phyloP scores from a whole-genome alignment of 2,329 filamentous ascomycete genomes.

The Bipolaris bicolor region DNA sequence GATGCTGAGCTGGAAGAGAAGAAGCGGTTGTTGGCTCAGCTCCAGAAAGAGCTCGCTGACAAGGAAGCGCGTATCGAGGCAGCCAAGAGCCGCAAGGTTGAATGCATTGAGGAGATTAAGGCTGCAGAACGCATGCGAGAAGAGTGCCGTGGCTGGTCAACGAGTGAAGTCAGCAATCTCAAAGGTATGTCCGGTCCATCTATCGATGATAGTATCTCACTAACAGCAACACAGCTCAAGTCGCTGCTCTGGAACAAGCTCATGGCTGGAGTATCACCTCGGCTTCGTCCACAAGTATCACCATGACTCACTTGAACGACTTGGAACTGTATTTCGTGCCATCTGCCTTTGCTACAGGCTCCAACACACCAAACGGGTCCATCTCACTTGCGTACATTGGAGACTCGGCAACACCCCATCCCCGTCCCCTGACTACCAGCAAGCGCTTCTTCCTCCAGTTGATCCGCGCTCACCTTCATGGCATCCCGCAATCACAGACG shows the following conservation, averaged over 20 bases:
- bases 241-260: slow-evolving; percentile 68
- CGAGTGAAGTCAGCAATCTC: slow-evolving; percentile 77
- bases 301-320: slow-evolving; percentile 74
- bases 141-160: slow-evolving; percentile 87
- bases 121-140: slow-evolving; percentile 84
- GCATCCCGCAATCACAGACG: slow-evolving; percentile 64
- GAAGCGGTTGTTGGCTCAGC: slow-evolving; percentile 67
- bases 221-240: slow-evolving; percentile 62
- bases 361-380: slow-evolving; percentile 52
- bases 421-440: slow-evolving; percentile 65
- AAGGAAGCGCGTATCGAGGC: slow-evolving; percentile 70
- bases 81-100: slow-evolving; percentile 69
- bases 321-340: slow-evolving; percentile 76
- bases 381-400: slow-evolving; percentile 76
- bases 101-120: slow-evolving; percentile 74
- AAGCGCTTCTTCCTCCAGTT: slow-evolving; percentile 78
- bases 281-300: slow-evolving; percentile 66
- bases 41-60: slow-evolving; percentile 70
- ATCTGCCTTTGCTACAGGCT: slow-evolving; percentile 60
- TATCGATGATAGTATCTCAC: slow-evolving; percentile 11
- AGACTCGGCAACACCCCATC: slow-evolving; percentile 60
- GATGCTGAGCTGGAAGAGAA: slow-evolving; percentile 74
- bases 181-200: slow-evolving; percentile 66
- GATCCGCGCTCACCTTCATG: slow-evolving; percentile 71
- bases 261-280: slow-evolving; percentile 74